Base-by-base conservation (phyloP, 257 asterid genomes). In the Ligustrum vulgare region DNA sequence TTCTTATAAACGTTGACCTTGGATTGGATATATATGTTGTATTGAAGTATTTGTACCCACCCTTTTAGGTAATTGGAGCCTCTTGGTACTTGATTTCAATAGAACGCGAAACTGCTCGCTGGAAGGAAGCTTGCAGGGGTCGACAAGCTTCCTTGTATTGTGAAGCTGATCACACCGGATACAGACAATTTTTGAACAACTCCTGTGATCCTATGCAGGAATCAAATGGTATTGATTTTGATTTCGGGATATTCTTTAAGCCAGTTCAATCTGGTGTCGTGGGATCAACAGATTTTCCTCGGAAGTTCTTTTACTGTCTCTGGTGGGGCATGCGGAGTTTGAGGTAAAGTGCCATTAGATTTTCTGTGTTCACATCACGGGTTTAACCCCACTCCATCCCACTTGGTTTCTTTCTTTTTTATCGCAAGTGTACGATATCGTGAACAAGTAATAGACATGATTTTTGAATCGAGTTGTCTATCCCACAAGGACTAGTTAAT, bases 251-350 rank as follows among this genome's bases (percentile, higher is more conserved):
- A 82, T 95, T 93, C 81, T 93, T 90, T 36, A 84, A 79, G 39
- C 98, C 99, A 68, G 98, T 95, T 75, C 90, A 93, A 78, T 95
- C 98, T 70, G 97, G 98, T 81, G 87, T 95, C 71, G 99, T 91
- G 64, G 96, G 87, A 81, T 80, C 99, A 34, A 87, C 80, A 69
- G 91, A 95, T 84, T 95, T 95, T 79, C 97, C 97, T 56, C 91
- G 82, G 84, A 95, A 95, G 87, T 86, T 93, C 85, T 93, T 95
- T 54, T 95, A 93, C 78, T 95, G 99, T 87, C 90, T 95, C 89
- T 95, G 99, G 99, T 95, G 99, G 99, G 98, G 99, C 67, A 88
- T 95, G 75, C 99, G 93, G 84, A 95, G 90, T 77, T 83, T 95
- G 87, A 95, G 99, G 99, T 95, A 84, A 65, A 69, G 60, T 35